Evolutionary conservation across 2,329 filamentous ascomycete species (phyloP).

Genomic region (Paraphoma sp.): DNA sequence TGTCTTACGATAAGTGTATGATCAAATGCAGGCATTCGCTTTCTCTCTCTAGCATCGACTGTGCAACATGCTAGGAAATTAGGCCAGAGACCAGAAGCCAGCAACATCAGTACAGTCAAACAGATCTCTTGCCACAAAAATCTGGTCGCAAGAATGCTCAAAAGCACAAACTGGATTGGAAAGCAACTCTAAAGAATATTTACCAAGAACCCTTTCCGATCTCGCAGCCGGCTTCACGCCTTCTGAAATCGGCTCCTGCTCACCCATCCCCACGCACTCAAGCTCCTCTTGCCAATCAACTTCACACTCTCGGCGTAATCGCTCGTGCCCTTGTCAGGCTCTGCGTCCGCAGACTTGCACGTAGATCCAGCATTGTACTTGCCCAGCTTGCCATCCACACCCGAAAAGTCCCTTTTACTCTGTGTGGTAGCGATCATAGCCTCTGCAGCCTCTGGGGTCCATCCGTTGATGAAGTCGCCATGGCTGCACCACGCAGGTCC

Average conservation of each 20-base stretch:
- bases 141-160: not conserved
- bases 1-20: too few species aligned
- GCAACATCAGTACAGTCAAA: too few species aligned
- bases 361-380: constrained; percentile 37
- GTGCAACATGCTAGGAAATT: too few species aligned
- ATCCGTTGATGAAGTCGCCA: constrained; percentile 59
- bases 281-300: constrained; percentile 28
- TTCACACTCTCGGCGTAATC: constrained; percentile 50
- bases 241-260: constrained; percentile 16
- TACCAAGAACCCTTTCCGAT: not conserved
- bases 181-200: not conserved
- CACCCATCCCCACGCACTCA: constrained; percentile 23
- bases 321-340: constrained; percentile 51
- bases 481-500: constrained; percentile 52
- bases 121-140: too few species aligned
- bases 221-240: constrained; percentile 1
- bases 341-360: constrained; percentile 50
- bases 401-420: constrained; percentile 45
- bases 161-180: not conserved
- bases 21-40: too few species aligned
- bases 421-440: constrained; percentile 51
- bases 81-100: too few species aligned
- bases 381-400: constrained; percentile 46
- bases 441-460: constrained; percentile 50
- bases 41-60: too few species aligned